These are phyloP conservation scores for Aspergillus intermedius DNA, from an alignment of 2,329 filamentous ascomycete genomes.

Conservation along the genomic window DNA sequence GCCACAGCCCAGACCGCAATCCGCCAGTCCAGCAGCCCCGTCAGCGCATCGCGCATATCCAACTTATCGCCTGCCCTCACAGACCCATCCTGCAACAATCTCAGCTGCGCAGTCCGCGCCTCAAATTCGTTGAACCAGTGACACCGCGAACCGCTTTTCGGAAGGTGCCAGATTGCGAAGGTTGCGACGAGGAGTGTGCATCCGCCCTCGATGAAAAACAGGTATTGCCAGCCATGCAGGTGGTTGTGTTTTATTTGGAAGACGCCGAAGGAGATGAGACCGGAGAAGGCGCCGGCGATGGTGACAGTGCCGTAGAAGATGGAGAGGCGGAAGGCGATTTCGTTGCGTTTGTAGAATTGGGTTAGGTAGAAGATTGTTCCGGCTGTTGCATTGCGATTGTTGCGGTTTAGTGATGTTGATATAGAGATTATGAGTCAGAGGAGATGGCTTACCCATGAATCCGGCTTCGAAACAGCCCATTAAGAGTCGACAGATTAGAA, in stretches of 20 bases:
- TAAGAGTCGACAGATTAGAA: conserved; percentile 4
- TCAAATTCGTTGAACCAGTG: conserved; percentile 3
- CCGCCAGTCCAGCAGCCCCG: conserved; percentile 1
- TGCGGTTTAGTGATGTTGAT: no score
- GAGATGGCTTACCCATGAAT: conserved; percentile 2
- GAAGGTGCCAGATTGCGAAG: conserved; percentile 1
- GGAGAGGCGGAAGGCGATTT: conserved; percentile 5
- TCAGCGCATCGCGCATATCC: neutral
- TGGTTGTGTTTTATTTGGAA: conserved; percentile 13
- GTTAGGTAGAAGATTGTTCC: conserved; percentile 13
- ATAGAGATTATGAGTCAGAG: no score
- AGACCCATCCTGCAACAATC: conserved; percentile 4
- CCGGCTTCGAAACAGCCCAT: conserved; percentile 5
- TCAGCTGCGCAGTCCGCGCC: neutral
- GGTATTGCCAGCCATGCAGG: conserved; percentile 13
- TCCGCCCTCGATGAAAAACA: conserved; percentile 20
- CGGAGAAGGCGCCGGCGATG: conserved; percentile 13
- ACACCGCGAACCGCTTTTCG: conserved; percentile 1
- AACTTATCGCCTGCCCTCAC: conserved; percentile 2
- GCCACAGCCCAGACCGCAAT: conserved; percentile 11
- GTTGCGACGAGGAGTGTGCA: conserved; percentile 11
- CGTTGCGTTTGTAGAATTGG: conserved; percentile 9
- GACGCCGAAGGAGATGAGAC: conserved; percentile 17
- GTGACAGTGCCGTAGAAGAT: conserved; percentile 2
- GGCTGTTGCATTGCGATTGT: neutral